These are phyloP conservation scores for Neurospora africana DNA, from an alignment of 495 filamentous ascomycete species.

Conservation along the genomic window DNA sequence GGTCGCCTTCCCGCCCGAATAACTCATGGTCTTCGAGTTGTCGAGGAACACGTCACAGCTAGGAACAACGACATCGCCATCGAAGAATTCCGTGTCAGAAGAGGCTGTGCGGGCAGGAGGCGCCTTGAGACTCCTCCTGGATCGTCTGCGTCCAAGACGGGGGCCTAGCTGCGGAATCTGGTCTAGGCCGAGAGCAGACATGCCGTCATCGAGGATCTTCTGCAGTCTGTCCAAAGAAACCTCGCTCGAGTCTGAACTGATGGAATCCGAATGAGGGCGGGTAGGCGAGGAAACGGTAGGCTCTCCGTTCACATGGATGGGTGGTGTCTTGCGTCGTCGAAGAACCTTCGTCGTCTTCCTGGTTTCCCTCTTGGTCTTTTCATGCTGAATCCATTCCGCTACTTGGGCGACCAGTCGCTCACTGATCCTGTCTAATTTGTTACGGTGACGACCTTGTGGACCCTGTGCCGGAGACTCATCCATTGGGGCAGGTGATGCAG, in stretches of 20 bases:
- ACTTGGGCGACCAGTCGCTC: constrained; percentile 60
- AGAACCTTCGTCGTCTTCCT: constrained; percentile 33
- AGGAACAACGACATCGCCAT: constrained; percentile 61
- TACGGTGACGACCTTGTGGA: constrained; percentile 21
- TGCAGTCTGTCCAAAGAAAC: constrained; percentile 60
- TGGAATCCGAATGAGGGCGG: constrained; percentile 28
- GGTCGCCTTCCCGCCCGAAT: constrained; percentile 48
- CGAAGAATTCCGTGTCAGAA: constrained; percentile 74
- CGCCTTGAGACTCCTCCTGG: constrained; percentile 23
- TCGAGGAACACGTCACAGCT: constrained; percentile 71
- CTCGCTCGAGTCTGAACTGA: constrained; percentile 46
- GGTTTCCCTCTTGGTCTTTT: constrained; percentile 53
- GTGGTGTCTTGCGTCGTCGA: constrained; percentile 20
- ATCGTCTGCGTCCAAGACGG: constrained; percentile 18
- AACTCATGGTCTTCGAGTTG: constrained; percentile 78
- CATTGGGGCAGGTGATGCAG: constrained; percentile 15
- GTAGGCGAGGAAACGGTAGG: background rate
- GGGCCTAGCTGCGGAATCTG: constrained; percentile 25
- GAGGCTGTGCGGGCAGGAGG: constrained; percentile 31
- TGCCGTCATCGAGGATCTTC: constrained; percentile 54
- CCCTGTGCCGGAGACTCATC: constrained; percentile 22
- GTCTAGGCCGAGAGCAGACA: constrained; percentile 35
- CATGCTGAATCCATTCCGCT: constrained; percentile 66
- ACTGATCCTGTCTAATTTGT: constrained; percentile 28
- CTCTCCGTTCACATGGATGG: constrained; percentile 3